Evolutionary conservation across 495 filamentous ascomycete species (phyloP), one percentile per base, ranked within the genome.

Genomic region (Melanomma pulvis-pyrius): DNA sequence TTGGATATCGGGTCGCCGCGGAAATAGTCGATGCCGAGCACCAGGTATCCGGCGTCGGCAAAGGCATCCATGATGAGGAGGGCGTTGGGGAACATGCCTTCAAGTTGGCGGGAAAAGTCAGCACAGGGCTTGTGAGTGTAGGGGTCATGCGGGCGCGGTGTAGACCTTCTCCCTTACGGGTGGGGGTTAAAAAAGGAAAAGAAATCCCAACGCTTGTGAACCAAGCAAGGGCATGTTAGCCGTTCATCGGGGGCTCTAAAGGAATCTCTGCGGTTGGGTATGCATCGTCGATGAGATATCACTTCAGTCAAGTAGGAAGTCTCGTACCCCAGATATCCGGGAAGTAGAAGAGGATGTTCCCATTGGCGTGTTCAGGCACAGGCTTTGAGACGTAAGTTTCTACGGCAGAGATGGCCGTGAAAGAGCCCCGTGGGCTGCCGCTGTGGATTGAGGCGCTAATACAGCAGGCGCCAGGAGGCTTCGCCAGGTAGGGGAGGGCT

Each of bases 21-120:
- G 48, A 81, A 79, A 70, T 81, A 81, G 61, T 81, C 79, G 2
- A 80, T 52, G 5, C 76, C 78, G 11, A 81, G 54, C 0, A 74
- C 70, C 0, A 73, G 32, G 55, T 78, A 81, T 0, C 79, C 79
- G 2, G 78, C 77, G 47, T 77, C 75, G 2, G 79, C 78, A 56
- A 79, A 80, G 7, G 61, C 76, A 63, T 81, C 78, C 74, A 80
- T 78, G 11, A 79, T 63, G 28, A 81, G 62, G 4, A 73, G 52
- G 7, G 70, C 72, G 50, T 80, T 81, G 34, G 63, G 72, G 50
- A 75, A 79, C 36, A 80, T 59, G 25, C 76, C 78, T n/a, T n/a
- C n/a, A n/a, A n/a, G n/a, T n/a, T n/a, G n/a, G n/a, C n/a, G n/a
- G n/a, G n/a, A n/a, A n/a, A n/a, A n/a, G n/a, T n/a, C n/a, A n/a